Percentiles rank a stretch among this genome's conserved stretches.
Conservation (phyloP, 176 grass and related monocot genomes). For the Carex pumila region DNA sequence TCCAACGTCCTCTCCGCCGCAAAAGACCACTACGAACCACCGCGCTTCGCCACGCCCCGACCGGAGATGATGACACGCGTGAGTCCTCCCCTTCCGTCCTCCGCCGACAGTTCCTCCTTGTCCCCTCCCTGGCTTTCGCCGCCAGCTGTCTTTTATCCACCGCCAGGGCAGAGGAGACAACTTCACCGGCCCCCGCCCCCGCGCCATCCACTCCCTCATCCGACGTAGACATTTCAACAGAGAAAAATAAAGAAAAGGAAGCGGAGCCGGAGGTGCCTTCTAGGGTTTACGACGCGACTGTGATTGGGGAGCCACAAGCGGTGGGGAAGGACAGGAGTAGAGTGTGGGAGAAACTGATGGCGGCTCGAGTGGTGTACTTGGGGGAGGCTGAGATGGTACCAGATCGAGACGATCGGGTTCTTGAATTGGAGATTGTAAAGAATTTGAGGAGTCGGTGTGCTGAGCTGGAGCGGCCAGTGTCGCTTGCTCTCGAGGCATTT, state of each 20-base stretch:
- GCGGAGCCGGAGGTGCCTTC: slow-evolving; percentile 41
- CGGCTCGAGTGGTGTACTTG: slow-evolving; percentile 79
- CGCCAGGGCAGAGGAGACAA: slow-evolving; percentile 31
- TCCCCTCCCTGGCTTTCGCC: slow-evolving; percentile 59
- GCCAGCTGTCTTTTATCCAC: slow-evolving; percentile 32
- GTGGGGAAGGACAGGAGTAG: slow-evolving; percentile 75
- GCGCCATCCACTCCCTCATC: background rate
- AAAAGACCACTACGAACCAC: background rate
- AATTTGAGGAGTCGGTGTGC: slow-evolving; percentile 48
- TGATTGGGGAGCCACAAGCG: slow-evolving; percentile 84
- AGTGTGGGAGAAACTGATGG: slow-evolving; percentile 99
- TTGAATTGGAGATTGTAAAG: slow-evolving; percentile 80
- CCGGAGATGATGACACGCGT: slow-evolving; percentile 18
- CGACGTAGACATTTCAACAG: background rate
- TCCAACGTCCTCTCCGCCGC: slow-evolving; percentile 14
- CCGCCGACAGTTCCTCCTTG: slow-evolving; percentile 49
- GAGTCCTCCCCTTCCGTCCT: background rate
- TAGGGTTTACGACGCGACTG: slow-evolving; percentile 88
- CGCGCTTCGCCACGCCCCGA: slow-evolving; percentile 17
- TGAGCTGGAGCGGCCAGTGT: slow-evolving; percentile 44
- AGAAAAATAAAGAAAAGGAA: slow-evolving; percentile 27
- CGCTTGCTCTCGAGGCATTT: slow-evolving; percentile 68
- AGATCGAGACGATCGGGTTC: slow-evolving; percentile 62
- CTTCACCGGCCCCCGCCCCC: background rate
- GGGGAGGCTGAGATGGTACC: slow-evolving; percentile 91